Base-by-base conservation (phyloP, 805 yeast genomes). In the Candida germanica region DNA sequence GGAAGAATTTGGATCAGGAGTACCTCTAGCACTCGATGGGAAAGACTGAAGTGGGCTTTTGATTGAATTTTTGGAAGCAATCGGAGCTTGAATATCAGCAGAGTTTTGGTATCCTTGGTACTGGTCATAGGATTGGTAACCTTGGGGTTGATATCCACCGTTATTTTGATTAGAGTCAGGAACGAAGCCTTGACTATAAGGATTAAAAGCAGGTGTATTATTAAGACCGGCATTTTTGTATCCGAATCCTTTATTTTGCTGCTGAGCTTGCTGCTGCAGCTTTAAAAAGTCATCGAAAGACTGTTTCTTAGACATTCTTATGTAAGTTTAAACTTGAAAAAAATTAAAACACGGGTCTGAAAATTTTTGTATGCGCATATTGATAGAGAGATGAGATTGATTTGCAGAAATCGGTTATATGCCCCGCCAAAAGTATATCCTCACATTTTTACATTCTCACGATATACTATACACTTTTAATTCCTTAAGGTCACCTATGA, bases 281-380 rank as follows among this genome's bases (percentile, higher is more conserved):
- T 68, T 73, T 45, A 73, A 51, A 51, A 64, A 75, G 39, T 75
- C 80, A 39, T 76, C 80, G 48, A 72, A 73, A 10, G 79, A 69
- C 45, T 52, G 58, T 47, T 57, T 51, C 33, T 52, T 51, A 54
- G 60, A 55, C 49, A 34, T 40, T n/a, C n/a, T n/a, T n/a, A 6
- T 26, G 14, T 21, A 5, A 12, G 11, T 16, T 16, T 16, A 8
- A 30, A 7, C 12, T 16, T 16, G 33, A 15, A 14, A 8, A 21
- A 13, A 32, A 32, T n/a, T 16, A 25, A 11, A 6, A 32, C 29
- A 20, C 23, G 23, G 32, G 32, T 25, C 21, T 30, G 39, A 36
- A 36, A 36, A 30, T 25, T 36, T 36, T 36, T 10, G 15, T 26
- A 31, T 36, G 39, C 39, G 35, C 31, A 22, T 13, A 16, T 31